phyloP scores from a whole-genome alignment of 805 yeast species.

The Yarrowia divulgata region DNA sequence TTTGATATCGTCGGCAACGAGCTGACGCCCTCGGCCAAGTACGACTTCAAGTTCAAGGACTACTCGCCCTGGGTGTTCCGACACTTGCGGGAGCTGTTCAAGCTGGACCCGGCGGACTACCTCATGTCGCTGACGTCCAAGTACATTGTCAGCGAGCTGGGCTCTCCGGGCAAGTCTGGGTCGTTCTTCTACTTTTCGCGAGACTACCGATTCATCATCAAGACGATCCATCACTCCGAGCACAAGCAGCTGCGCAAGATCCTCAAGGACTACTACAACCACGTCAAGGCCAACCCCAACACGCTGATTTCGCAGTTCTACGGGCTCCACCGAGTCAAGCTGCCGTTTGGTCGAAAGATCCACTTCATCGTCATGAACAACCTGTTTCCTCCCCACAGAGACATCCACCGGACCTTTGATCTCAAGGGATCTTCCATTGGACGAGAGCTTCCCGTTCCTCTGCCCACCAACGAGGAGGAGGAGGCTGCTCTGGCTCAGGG shows the following conservation, averaged over 20 bases:
- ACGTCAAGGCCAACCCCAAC: constrained; percentile 82
- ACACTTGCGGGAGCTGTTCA: constrained; percentile 78
- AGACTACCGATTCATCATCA: constrained; percentile 92
- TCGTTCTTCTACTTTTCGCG: constrained; percentile 94
- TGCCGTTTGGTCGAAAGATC: constrained; percentile 82
- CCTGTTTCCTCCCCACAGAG: constrained; percentile 90
- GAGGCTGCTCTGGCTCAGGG: constrained; percentile 39
- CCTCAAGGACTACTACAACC: constrained; percentile 76
- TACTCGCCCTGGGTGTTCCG: constrained; percentile 94
- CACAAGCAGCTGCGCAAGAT: constrained; percentile 81
- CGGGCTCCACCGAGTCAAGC: constrained; percentile 91
- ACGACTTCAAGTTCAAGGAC: constrained; percentile 96
- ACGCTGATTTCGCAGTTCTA: constrained; percentile 94
- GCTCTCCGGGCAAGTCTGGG: constrained; percentile 97
- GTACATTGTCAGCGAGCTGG: constrained; percentile 87
- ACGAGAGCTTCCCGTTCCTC: constrained; percentile 53
- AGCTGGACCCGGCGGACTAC: constrained; percentile 95
- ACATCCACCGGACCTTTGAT: constrained; percentile 84
- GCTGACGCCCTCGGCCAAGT: constrained; percentile 89
- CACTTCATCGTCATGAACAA: constrained; percentile 97
- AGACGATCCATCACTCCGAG: constrained; percentile 93
- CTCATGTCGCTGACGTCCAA: constrained; percentile 90
- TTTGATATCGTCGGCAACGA: constrained; percentile 86
- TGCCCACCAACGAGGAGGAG: constrained; percentile 33
- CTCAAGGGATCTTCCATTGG: constrained; percentile 94